Percentiles rank a stretch among this genome's conserved stretches.
Conservation (phyloP, 805 yeast species). For the Jamesozyma piceae region DNA sequence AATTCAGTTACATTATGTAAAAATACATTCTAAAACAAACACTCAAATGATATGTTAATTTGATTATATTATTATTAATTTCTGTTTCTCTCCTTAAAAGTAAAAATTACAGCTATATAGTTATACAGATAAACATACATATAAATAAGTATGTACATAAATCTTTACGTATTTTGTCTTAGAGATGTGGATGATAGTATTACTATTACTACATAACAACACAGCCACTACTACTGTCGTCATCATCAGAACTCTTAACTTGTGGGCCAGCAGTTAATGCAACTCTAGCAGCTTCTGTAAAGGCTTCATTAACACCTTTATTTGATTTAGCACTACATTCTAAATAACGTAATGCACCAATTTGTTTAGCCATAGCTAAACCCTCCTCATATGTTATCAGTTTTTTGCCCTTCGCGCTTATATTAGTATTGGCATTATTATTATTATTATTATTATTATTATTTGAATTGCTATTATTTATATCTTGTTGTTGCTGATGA, state of each 20-base stretch:
- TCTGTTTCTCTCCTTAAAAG: too few species aligned
- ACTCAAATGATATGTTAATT: too few species aligned
- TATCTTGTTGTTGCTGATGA: constrained; percentile 17
- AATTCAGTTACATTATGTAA: too few species aligned
- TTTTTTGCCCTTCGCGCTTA: constrained; percentile 27
- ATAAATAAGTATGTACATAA: too few species aligned
- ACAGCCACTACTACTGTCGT: constrained; percentile 30
- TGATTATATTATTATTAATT: too few species aligned
- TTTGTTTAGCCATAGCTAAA: constrained; percentile 78
- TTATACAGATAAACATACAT: too few species aligned
- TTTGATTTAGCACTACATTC: constrained; percentile 96
- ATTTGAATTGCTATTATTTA: constrained; percentile 7
- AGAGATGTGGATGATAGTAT: neutral
- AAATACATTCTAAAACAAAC: too few species aligned
- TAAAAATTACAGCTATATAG: too few species aligned
- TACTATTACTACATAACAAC: constrained; percentile 31
- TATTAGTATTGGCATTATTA: constrained; percentile 19
- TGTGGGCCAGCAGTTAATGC: constrained; percentile 84
- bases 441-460: constrained; percentile 15
- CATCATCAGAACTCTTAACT: constrained; percentile 45
- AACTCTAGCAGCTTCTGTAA: constrained; percentile 96
- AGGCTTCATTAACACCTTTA: constrained; percentile 98
- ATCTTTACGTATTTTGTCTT: too few species aligned
- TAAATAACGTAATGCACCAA: constrained; percentile 88
- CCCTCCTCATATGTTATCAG: constrained; percentile 90